phyloP scores from a whole-genome alignment of 768 basidiomycete species.

The Pleurotus tuoliensis region DNA sequence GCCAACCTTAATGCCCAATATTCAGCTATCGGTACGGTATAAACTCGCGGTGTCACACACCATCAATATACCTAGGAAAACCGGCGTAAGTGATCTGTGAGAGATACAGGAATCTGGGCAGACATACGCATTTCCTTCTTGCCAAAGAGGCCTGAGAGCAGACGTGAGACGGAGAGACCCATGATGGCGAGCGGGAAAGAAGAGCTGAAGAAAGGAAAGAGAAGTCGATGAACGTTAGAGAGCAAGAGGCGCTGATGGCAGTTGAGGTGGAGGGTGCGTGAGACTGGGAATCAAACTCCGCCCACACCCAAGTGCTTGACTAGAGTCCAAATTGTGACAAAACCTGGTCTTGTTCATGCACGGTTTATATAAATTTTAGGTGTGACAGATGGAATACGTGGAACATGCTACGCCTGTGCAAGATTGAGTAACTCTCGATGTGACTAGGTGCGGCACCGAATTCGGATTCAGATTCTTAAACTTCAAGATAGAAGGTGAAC shows the following conservation, averaged over 20 bases:
- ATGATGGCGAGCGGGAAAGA: constrained; percentile 42
- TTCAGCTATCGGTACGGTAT: constrained; percentile 6
- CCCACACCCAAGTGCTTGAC: constrained; percentile 12
- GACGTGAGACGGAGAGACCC: constrained; percentile 74
- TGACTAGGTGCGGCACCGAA: too few species aligned
- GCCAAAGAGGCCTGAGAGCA: constrained; percentile 86
- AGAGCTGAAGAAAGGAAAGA: constrained; percentile 15
- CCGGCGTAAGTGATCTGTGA: constrained; percentile 7
- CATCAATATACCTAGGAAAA: constrained; percentile 89
- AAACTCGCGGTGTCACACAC: constrained; percentile 34
- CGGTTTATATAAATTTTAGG: neutral
- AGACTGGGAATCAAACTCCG: constrained; percentile 43
- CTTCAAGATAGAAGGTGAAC: too few species aligned
- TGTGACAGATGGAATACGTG: constrained; percentile 2
- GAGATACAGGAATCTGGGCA: constrained; percentile 22
- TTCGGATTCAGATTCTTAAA: too few species aligned
- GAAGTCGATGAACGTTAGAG: constrained; percentile 9
- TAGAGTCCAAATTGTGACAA: constrained; percentile 4
- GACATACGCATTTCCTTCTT: constrained; percentile 99
- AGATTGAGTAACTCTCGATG: too few species aligned
- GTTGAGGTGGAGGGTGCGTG: constrained; percentile 36
- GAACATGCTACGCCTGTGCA: neutral
- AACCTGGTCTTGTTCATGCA: neutral
- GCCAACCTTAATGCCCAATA: constrained; percentile 64
- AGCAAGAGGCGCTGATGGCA: constrained; percentile 19